phyloP scores from a whole-genome alignment of 495 filamentous ascomycete genomes.

The Hypoxylon intermedium region DNA sequence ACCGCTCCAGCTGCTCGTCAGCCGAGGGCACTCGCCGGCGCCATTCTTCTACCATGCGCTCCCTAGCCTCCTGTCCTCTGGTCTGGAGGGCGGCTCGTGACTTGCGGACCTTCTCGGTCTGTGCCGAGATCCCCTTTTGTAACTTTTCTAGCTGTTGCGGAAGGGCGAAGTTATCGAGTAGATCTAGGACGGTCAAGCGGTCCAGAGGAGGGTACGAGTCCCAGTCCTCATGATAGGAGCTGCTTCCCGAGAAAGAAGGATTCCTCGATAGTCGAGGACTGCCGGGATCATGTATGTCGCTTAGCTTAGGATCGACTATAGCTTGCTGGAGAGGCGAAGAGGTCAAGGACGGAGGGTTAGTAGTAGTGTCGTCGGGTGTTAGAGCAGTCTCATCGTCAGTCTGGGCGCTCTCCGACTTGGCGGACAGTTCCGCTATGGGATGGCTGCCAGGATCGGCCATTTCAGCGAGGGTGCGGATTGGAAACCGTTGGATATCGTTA shows the following conservation, averaged over 20 bases:
- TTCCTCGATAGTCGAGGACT: constrained; percentile 70
- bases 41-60: constrained; percentile 88
- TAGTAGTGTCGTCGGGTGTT: constrained; percentile 50
- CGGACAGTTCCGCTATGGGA: constrained; percentile 36
- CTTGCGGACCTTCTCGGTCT: constrained; percentile 82
- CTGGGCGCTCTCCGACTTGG: constrained; percentile 50
- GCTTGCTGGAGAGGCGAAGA: constrained; percentile 51
- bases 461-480: constrained; percentile 47
- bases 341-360: constrained; percentile 42
- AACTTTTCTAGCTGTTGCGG: constrained; percentile 87
- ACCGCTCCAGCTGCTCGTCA: constrained; percentile 92
- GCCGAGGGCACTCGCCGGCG: constrained; percentile 79
- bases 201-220: constrained; percentile 87
- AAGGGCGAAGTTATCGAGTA: constrained; percentile 92
- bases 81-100: constrained; percentile 75
- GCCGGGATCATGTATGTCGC: constrained; percentile 53
- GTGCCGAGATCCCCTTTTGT: constrained; percentile 76
- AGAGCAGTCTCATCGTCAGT: constrained; percentile 53
- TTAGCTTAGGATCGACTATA: constrained; percentile 49
- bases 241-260: constrained; percentile 77
- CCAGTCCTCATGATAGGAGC: constrained; percentile 87
- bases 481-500: constrained; percentile 45
- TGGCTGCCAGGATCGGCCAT: constrained; percentile 56
- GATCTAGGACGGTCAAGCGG: constrained; percentile 86
- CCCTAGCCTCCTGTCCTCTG: constrained; percentile 57